phyloP scores from a whole-genome alignment of 225 moss, liverwort and hornwort genomes.

The Polytrichum commune region DNA sequence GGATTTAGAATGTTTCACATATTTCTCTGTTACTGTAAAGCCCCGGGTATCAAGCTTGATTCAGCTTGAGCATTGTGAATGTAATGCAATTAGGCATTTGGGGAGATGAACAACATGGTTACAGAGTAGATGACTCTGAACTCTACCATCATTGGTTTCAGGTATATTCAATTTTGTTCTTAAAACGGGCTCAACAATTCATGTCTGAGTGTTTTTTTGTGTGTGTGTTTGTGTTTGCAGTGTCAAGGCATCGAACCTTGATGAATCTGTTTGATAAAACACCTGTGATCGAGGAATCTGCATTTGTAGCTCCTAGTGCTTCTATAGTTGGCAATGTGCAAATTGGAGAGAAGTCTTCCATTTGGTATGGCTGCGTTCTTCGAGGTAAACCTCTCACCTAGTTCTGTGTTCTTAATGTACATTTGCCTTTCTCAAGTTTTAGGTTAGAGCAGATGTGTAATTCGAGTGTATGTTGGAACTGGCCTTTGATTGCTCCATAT shows the following conservation, averaged over 20 bases:
- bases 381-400: constrained; percentile 44
- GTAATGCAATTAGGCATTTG: no score
- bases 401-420: neutral
- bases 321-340: constrained; percentile 88
- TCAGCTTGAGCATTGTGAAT: no score
- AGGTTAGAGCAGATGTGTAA: no score
- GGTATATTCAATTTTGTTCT: no score
- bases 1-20: no score
- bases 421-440: neutral
- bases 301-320: constrained; percentile 92
- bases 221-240: constrained; percentile 25
- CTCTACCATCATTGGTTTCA: no score
- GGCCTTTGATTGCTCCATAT: no score
- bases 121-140: no score
- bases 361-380: constrained; percentile 95
- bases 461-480: no score
- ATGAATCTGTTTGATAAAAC: constrained; percentile 79
- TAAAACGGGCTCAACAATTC: neutral
- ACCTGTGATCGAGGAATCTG: constrained; percentile 60
- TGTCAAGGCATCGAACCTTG: constrained; percentile 78
- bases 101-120: no score
- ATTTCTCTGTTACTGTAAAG: no score
- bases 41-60: no score
- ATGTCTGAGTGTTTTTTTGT: constrained; percentile 9
- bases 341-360: constrained; percentile 82